Conservation (phyloP, 2,329 filamentous ascomycete genomes). For the Sclerotinia sclerotiorum region DNA sequence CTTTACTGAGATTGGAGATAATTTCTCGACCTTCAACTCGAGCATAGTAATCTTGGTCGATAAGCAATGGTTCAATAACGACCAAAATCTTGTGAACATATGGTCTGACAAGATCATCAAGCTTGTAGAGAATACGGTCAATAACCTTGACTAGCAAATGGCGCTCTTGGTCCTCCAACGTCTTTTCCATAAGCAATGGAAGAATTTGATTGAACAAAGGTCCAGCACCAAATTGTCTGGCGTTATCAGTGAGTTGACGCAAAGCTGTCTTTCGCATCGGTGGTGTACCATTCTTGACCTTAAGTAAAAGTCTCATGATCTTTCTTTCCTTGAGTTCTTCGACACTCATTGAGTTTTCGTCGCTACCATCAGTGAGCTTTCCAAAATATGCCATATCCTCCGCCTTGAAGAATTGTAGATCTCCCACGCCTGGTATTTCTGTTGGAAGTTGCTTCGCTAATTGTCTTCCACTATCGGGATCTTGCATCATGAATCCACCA, state of each 20-base stretch:
- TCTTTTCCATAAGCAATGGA: constrained; percentile 96
- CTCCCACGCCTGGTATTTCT: constrained; percentile 93
- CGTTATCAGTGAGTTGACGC: constrained; percentile 96
- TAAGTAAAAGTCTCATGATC: constrained; percentile 94
- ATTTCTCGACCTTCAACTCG: constrained; percentile 98
- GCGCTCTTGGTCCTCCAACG: constrained; percentile 93
- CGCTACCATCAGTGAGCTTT: constrained; percentile 90
- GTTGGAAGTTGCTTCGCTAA: constrained; percentile 90
- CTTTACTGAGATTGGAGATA: constrained; percentile 96
- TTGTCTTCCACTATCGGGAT: constrained; percentile 78
- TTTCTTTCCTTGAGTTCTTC: constrained; percentile 97
- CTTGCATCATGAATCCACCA: constrained; percentile 94
- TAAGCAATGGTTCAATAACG: constrained; percentile 97
- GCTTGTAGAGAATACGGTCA: constrained; percentile 96
- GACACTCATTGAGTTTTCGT: constrained; percentile 87
- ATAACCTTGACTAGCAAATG: constrained; percentile 99
- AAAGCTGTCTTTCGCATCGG: constrained; percentile 98
- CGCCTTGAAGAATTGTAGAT: constrained; percentile 96
- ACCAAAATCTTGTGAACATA: constrained; percentile 98
- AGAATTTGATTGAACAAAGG: constrained; percentile 97
- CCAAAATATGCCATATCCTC: constrained; percentile 99
- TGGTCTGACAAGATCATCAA: constrained; percentile 92
- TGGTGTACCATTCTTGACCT: constrained; percentile 98
- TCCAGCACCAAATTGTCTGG: constrained; percentile 90
- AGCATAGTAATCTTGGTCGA: constrained; percentile 99